These are phyloP conservation scores for Aspergillus candidus DNA, from an alignment of 2,329 filamentous ascomycete species.

Conservation along the genomic window DNA sequence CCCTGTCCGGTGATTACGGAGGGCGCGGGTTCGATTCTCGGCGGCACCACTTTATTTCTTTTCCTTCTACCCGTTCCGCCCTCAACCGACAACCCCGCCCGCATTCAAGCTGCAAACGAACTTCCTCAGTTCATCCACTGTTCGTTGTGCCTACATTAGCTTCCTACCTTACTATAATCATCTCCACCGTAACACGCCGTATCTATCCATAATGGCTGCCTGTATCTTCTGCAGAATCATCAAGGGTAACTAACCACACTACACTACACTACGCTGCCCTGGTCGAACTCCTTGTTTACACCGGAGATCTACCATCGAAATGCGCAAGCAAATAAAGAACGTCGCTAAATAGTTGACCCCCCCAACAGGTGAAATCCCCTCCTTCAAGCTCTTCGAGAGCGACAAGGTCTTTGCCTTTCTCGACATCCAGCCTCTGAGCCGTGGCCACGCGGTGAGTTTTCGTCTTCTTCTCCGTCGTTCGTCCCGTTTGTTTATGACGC, in stretches of 20 bases:
- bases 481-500: background rate
- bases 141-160: background rate
- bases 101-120: slow-evolving; percentile 8
- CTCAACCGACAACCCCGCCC: slow-evolving; percentile 9
- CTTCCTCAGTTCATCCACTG: background rate
- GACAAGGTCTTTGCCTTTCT: slow-evolving; percentile 93
- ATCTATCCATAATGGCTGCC: slow-evolving; percentile 42
- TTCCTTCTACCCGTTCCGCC: slow-evolving; percentile 7
- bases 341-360: slow-evolving; percentile 5
- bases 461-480: background rate
- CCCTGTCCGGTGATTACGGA: background rate
- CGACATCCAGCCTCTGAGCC: slow-evolving; percentile 84
- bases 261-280: background rate
- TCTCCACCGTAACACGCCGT: background rate
- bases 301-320: background rate
- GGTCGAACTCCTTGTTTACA: background rate
- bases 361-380: slow-evolving; percentile 78
- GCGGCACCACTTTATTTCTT: background rate
- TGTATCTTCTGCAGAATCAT: slow-evolving; percentile 99
- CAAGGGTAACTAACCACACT: slow-evolving; percentile 57
- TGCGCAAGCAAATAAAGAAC: background rate
- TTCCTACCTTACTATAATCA: slow-evolving; percentile 1
- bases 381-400: slow-evolving; percentile 91
- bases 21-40: slow-evolving; percentile 25
- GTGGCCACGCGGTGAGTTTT: slow-evolving; percentile 73